These are phyloP conservation scores for Agroathelia rolfsii DNA, from an alignment of 1,284 basidiomycete genomes.

Conservation along the genomic window DNA sequence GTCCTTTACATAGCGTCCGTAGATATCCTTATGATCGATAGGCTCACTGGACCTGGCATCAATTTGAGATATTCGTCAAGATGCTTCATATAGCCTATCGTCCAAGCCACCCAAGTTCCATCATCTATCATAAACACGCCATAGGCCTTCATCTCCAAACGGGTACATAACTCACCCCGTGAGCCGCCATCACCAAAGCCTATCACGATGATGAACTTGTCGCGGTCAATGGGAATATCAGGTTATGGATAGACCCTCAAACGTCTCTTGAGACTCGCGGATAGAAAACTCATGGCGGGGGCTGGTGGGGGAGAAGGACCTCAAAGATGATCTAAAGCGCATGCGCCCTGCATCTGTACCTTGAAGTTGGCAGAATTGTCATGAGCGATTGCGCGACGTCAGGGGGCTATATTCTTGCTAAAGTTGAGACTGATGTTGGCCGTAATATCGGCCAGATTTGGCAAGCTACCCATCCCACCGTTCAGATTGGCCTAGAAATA, in stretches of 20 bases:
- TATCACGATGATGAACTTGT: slow-evolving; percentile 91
- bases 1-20: slow-evolving; percentile 89
- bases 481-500: slow-evolving; percentile 97
- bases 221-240: slow-evolving; percentile 84
- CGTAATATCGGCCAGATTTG: slow-evolving; percentile 89
- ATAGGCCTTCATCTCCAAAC: slow-evolving; percentile 97
- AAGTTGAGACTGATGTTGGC: slow-evolving; percentile 75
- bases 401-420: slow-evolving; percentile 78
- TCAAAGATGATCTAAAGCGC: slow-evolving; percentile 87
- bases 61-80: slow-evolving; percentile 95
- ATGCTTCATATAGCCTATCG: slow-evolving; percentile 98
- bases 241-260: slow-evolving; percentile 71
- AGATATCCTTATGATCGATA: slow-evolving; percentile 96
- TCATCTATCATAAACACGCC: slow-evolving; percentile 95
- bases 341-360: slow-evolving; percentile 88
- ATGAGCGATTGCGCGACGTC: slow-evolving; percentile 85
- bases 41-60: slow-evolving; percentile 91
- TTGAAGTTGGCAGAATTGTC: slow-evolving; percentile 98
- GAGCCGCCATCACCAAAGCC: slow-evolving; percentile 98
- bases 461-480: slow-evolving; percentile 94
- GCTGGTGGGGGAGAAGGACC: slow-evolving; percentile 93
- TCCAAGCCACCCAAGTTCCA: slow-evolving; percentile 98
- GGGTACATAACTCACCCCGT: slow-evolving; percentile 96
- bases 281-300: slow-evolving; percentile 92
- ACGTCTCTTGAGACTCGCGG: slow-evolving; percentile 56